phyloP scores from a whole-genome alignment of 805 yeast genomes.

The Hermanozyma aechmeae region DNA sequence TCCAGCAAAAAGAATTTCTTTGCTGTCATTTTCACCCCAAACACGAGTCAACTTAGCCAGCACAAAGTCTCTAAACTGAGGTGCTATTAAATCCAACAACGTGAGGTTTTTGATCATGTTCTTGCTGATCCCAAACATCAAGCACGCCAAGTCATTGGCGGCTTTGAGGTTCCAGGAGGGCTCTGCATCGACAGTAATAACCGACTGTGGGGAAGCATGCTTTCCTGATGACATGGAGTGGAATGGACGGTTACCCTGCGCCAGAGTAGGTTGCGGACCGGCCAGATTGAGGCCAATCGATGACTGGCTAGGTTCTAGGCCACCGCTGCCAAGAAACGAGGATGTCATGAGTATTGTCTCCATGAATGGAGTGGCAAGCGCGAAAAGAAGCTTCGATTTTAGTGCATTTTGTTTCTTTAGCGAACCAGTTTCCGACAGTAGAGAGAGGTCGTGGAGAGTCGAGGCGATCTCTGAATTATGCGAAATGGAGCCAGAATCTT shows the following conservation, averaged over 20 bases:
- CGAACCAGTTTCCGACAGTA: slow-evolving; percentile 25
- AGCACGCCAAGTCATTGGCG: slow-evolving; percentile 83
- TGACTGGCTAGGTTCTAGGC: slow-evolving; percentile 5
- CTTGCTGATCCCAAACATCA: slow-evolving; percentile 75
- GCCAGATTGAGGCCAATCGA: too few relatives aligned
- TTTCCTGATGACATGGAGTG: slow-evolving; percentile 64
- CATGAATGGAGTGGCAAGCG: slow-evolving; percentile 60
- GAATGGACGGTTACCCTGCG: slow-evolving; percentile 37
- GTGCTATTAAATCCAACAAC: slow-evolving; percentile 68
- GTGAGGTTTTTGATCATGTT: slow-evolving; percentile 52
- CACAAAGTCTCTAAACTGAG: slow-evolving; percentile 66
- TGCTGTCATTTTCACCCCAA: slow-evolving; percentile 7
- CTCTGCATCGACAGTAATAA: slow-evolving; percentile 66
- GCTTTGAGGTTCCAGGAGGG: slow-evolving; percentile 78
- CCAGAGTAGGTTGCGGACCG: too few relatives aligned
- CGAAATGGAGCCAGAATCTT: slow-evolving; percentile 18
- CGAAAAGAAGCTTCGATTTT: slow-evolving; percentile 43
- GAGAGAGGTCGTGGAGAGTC: slow-evolving; percentile 49
- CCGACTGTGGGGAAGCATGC: slow-evolving; percentile 69
- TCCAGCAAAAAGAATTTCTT: slow-evolving; percentile 63
- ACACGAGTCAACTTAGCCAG: slow-evolving; percentile 39
- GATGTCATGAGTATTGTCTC: slow-evolving; percentile 29
- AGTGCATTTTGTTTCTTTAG: slow-evolving; percentile 31
- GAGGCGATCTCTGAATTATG: slow-evolving; percentile 36
- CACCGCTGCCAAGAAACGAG: slow-evolving; percentile 10